Evolutionary conservation across 305 asterid genomes (phyloP).

Genomic region (Fraxinus velutina): DNA sequence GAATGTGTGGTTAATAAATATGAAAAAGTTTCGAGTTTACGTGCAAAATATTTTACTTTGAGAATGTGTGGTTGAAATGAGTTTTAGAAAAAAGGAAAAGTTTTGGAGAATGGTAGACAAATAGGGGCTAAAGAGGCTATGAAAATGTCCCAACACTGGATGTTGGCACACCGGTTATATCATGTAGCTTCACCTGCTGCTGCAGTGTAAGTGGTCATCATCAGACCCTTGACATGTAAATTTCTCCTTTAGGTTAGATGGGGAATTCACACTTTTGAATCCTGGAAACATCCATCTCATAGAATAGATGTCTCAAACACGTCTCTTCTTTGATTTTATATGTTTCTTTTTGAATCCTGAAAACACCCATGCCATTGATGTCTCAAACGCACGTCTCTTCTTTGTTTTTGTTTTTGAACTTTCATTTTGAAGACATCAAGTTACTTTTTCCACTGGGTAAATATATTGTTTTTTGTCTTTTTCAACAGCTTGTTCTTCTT

Average conservation of each 20-base stretch:
- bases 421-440: background rate
- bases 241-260: background rate
- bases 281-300: background rate
- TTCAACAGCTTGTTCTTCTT: constrained; percentile 54
- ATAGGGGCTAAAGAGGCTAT: background rate
- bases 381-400: background rate
- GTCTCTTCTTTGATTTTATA: background rate
- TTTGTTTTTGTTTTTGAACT: background rate
- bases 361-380: background rate
- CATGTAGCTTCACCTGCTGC: background rate
- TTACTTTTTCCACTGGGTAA: background rate
- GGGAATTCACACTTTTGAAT: background rate
- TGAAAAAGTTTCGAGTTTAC: too few species aligned
- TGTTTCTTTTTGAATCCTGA: background rate
- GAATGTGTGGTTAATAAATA: too few species aligned
- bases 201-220: background rate
- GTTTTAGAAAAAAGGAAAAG: too few species aligned
- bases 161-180: background rate
- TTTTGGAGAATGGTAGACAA: too few species aligned
- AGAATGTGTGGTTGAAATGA: too few species aligned
- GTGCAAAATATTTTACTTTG: too few species aligned
- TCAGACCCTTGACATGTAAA: background rate
- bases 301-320: background rate
- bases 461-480: background rate
- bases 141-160: background rate